Base-by-base conservation (phyloP, 352 stramenopile species). In the Globisporangium radiosum region DNA sequence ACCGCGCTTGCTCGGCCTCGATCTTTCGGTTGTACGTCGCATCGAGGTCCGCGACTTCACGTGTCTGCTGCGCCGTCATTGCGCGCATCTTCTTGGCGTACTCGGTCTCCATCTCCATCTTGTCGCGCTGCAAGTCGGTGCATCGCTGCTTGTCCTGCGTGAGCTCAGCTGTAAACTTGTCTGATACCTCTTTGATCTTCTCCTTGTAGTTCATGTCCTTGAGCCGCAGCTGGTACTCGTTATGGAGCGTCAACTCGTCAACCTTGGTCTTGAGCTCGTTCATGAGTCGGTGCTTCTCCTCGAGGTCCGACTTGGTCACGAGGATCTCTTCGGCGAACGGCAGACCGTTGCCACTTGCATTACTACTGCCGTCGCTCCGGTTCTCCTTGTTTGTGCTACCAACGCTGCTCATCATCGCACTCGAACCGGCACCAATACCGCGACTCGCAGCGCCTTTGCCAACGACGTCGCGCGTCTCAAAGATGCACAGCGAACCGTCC, bases 181-280 rank as follows among this genome's bases (percentile, higher is more conserved):
- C 88, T 1, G 86, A 96, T 3, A 96, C 78, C 60, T 98, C 94
- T 66, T 98, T 98, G 52, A 98, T 96, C 59, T 98, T 97, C 62
- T 98, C 94, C 54, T 87, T 90, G 73, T 97, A 97, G 67, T 97
- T 97, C 75, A 98, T 97, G 62, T 98, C 92, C 57, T 98, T 97
- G 38, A 98, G 67, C 3, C 94, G 81, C 40, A 98, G 68, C 54
- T 98, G 90, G 59, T 98, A 98, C 51, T 98, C 94, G 63, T 98
- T 98, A 62, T 98, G 89, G 8, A 97, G 71, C 13, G 81, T 94
- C 19, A 98, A 72, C 52, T 98, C 93, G 19, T 98, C 92, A 4
- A 98, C 90, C 71, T 98, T 98, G 33, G 78, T 95, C 60, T 96
- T 96, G 43, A 98, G 79, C 47, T 98, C 92, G 44, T 85, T 78